Conservation (phyloP, 2,329 filamentous ascomycete species). For the Thielaviopsis ethacetica region DNA sequence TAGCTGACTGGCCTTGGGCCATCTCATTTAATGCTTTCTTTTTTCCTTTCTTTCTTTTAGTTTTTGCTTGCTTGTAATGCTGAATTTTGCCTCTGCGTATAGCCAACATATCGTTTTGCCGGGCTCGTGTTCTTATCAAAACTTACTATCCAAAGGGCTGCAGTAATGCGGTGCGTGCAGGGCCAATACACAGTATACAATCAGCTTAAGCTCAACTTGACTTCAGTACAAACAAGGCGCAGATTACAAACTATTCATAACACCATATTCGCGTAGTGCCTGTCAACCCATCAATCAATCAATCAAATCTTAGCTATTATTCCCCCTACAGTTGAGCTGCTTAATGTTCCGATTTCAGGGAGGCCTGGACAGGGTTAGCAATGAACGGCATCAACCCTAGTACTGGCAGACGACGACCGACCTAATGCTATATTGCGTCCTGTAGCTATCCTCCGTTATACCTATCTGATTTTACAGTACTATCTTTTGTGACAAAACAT, state of each 20-base stretch:
- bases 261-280: not conserved
- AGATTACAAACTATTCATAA: not conserved
- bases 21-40: not conserved
- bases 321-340: not conserved
- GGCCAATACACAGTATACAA: no score
- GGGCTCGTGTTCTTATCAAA: no score
- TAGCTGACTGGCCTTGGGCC: not conserved
- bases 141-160: no score
- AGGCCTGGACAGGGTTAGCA: not conserved
- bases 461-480: no score
- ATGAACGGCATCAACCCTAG: not conserved
- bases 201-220: no score
- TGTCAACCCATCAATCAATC: not conserved
- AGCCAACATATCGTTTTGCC: no score
- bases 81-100: no score
- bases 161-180: no score
- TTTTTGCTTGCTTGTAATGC: not conserved
- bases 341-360: not conserved
- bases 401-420: no score
- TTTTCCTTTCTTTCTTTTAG: not conserved
- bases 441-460: no score
- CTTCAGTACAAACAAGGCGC: not conserved
- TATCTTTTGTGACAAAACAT: no score
- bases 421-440: no score
- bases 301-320: not conserved